Evolutionary conservation across 202 grass and related monocot genomes (phyloP), one percentile per base, ranked within the genome.

Genomic region (Brachypodium distachyon): DNA sequence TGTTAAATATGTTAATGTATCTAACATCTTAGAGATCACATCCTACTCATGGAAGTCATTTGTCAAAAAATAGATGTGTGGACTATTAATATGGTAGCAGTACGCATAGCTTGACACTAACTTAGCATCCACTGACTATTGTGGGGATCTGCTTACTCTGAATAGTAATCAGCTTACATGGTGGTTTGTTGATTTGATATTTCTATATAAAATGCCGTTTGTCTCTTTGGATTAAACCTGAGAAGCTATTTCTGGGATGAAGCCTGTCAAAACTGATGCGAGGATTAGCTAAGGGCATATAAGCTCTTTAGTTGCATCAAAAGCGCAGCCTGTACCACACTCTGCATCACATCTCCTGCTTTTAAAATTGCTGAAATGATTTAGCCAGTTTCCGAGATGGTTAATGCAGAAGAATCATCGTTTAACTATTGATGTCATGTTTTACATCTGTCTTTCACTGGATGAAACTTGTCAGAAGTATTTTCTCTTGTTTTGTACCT

Each of bases 371-470:
- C 49, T 36, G 19, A 2, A 44, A 6, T 21, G 47, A 78, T 78
- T 64, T 51, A 14, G 22, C 32, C 17, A 43, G 48, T 72, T 77
- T 77, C 39, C 1, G 29, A 68, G 49, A 73, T 74, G 59, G 13
- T 9, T 49, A 67, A 66, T 51, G 50, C 34, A 73, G 32, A 49
- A 39, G 3, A 57, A 41, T 47, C 9, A 22, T 47, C 9, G 18
- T 49, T 59, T 67, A 37, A 25, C 16, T 68, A 70, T 44, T 76
- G 46, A 32, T 50, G 13, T 9, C 64, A 40, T 65, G 23, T 72
- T 62, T 54, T 76, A 55, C 55, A 61, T 76, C 21, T 69, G 74
- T 51, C n/a, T 62, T 73, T 71, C 67, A 62, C 40, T 7, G 28
- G 34, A 44, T 56, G 48, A 17, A 65, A 21, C 74, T 21, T 33